Percentiles rank a stretch among this genome's conserved stretches.
phyloP scores from a whole-genome alignment of 192 early-diverging fungal genomes.

The Dimargaris cristalligena region DNA sequence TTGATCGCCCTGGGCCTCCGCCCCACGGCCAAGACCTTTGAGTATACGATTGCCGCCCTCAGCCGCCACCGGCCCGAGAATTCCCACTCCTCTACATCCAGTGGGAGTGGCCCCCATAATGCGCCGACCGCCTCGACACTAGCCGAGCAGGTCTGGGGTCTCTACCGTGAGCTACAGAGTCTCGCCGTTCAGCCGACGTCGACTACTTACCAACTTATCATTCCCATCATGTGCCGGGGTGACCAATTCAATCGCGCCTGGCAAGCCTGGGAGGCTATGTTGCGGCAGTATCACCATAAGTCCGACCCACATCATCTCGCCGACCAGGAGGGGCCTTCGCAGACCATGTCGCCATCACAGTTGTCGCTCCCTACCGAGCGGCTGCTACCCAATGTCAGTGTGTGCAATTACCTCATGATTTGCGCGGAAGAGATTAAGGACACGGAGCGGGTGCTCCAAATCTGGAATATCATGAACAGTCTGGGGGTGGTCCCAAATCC shows the following conservation, averaged over 20 bases:
- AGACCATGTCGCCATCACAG: too few species aligned
- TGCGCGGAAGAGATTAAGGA: neutral
- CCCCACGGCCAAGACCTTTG: slow-evolving; percentile 1
- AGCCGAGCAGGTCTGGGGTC: neutral
- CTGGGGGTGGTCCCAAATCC: neutral
- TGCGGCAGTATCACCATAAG: too few species aligned
- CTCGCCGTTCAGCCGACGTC: neutral
- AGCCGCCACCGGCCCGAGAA: neutral
- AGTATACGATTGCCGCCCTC: neutral
- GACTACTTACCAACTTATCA: slow-evolving; percentile 2
- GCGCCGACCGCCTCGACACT: neutral
- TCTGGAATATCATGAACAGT: neutral
- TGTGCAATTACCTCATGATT: slow-evolving; percentile 11
- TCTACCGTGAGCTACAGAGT: neutral
- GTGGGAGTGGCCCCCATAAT: too few species aligned
- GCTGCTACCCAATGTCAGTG: neutral
- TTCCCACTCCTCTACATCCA: neutral
- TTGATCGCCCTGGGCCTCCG: neutral
- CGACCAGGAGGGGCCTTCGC: too few species aligned
- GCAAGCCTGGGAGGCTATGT: slow-evolving; percentile 1
- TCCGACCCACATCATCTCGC: too few species aligned
- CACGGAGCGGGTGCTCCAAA: slow-evolving; percentile 2
- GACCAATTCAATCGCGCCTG: slow-evolving; percentile 3
- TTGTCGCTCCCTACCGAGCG: too few species aligned
- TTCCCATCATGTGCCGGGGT: slow-evolving; percentile 8